Evolutionary conservation across 129 eudicot genomes (phyloP).

Genomic region (Daucus carota): DH1_v3.0 NC_030381.2:27701001-27701500

Average conservation of each 20-base stretch:
- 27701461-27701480: constrained; percentile 93
- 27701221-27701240: neutral
- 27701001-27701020: neutral
- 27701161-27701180: neutral
- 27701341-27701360: constrained; percentile 85
- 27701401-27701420: constrained; percentile 96
- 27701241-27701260: neutral
- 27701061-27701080: neutral
- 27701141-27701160: neutral
- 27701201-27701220: neutral
- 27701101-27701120: neutral
- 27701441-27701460: constrained; percentile 58
- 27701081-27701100: neutral
- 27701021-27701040: neutral
- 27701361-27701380: constrained; percentile 68
- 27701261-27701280: neutral
- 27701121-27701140: neutral
- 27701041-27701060: too few relatives aligned
- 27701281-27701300: constrained; percentile 15
- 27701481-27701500: constrained; percentile 90
- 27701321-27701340: constrained; percentile 82
- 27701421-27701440: constrained; percentile 95
- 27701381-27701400: constrained; percentile 84
- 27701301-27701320: constrained; percentile 87
- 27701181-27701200: too few relatives aligned